phyloP scores from a whole-genome alignment of 352 stramenopile genomes.

The Globisporangium camurandrum region DNA sequence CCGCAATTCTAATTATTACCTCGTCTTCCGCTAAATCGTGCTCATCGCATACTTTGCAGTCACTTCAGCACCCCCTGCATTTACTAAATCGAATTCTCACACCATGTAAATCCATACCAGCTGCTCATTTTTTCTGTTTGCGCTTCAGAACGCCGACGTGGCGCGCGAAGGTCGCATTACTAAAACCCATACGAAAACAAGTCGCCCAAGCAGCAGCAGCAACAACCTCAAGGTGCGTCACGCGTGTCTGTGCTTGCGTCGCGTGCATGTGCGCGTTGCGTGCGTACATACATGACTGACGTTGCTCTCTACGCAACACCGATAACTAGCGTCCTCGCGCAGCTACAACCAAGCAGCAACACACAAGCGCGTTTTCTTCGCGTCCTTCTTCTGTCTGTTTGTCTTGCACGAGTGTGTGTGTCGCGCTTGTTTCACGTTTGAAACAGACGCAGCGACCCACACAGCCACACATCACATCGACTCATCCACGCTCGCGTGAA shows the following conservation, averaged over 20 bases:
- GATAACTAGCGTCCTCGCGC: no score
- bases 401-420: background rate
- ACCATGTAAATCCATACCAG: background rate
- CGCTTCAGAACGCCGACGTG: background rate
- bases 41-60: background rate
- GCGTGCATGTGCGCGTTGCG: background rate
- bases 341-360: no score
- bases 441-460: background rate
- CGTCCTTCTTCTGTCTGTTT: background rate
- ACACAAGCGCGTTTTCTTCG: background rate
- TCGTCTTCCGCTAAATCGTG: background rate
- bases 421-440: background rate
- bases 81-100: background rate
- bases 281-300: background rate
- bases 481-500: constrained; percentile 11
- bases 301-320: background rate
- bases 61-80: background rate
- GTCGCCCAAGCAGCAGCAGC: background rate
- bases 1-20: background rate
- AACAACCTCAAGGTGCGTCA: background rate
- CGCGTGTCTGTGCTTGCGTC: background rate
- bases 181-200: background rate
- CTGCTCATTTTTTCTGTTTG: background rate
- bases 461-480: no score
- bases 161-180: background rate